Conservation (phyloP, 257 asterid species). For the Solanum raphanifolium region DNA sequence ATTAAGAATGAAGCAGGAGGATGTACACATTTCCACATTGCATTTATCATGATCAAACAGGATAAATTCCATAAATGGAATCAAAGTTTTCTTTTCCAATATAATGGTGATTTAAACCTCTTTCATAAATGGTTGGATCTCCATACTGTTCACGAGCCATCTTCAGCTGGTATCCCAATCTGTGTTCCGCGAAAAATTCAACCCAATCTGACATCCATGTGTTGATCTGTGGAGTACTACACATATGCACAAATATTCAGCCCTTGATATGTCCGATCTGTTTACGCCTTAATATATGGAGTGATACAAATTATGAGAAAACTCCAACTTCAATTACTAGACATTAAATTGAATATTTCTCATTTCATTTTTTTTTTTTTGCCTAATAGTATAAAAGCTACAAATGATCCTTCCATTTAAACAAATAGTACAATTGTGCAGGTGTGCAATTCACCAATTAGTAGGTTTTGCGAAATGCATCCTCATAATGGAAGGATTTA, state of each 20-base stretch:
- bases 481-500: neutral
- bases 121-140: constrained; percentile 73
- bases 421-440: neutral
- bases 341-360: neutral
- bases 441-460: neutral
- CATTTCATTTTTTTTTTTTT: neutral
- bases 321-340: neutral
- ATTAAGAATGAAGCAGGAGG: neutral
- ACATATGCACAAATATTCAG: constrained; percentile 3
- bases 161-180: constrained; percentile 86
- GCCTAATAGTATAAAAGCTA: neutral
- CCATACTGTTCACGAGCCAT: constrained; percentile 64
- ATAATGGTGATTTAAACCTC: constrained; percentile 33
- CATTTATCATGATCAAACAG: neutral
- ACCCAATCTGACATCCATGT: constrained; percentile 87
- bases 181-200: constrained; percentile 73
- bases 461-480: neutral
- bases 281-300: neutral
- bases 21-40: neutral
- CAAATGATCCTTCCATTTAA: neutral
- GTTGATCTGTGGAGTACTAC: constrained; percentile 95
- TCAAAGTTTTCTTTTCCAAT: neutral
- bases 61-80: neutral
- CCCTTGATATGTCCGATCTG: neutral
- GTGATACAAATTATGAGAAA: neutral